Evolutionary conservation across 1,139 yeast genomes (phyloP).

Genomic region (Geotrichum reessii): DNA sequence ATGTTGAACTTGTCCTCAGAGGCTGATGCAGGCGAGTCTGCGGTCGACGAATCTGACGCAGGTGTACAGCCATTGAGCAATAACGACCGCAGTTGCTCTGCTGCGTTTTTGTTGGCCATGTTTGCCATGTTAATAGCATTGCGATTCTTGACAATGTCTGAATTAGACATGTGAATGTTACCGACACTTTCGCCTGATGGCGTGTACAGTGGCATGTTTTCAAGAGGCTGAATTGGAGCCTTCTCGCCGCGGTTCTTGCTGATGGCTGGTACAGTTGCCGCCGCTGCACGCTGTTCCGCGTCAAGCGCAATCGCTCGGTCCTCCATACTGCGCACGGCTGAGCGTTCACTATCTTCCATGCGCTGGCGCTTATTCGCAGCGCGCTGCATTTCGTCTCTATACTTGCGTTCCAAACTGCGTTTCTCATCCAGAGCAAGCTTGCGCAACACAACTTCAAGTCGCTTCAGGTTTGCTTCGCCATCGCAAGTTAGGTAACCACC

Average conservation of each 20-base stretch:
- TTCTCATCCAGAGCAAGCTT: conserved; percentile 70
- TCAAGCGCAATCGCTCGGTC: conserved; percentile 4
- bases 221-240: conserved; percentile 67
- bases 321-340: conserved; percentile 16
- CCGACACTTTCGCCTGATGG: conserved; percentile 64
- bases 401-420: conserved; percentile 43
- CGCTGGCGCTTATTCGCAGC: conserved; percentile 50
- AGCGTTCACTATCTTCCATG: conserved; percentile 12
- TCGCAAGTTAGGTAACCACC: conserved; percentile 83
- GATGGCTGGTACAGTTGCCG: conserved; percentile 19
- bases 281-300: conserved; percentile 9
- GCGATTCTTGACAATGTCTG: conserved; percentile 65
- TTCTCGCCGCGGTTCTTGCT: conserved; percentile 47
- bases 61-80: conserved; percentile 22
- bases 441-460: conserved; percentile 66
- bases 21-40: conserved; percentile 21
- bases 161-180: conserved; percentile 61
- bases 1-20: conserved; percentile 16
- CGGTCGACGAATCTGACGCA: conserved; percentile 19
- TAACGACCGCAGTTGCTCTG: conserved; percentile 53
- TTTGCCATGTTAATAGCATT: conserved; percentile 69
- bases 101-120: conserved; percentile 67
- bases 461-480: conserved; percentile 68
- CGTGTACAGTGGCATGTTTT: conserved; percentile 71
- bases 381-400: conserved; percentile 61